Evolutionary conservation across 1,139 yeast species (phyloP).

Genomic region (Candida glucosophila): DNA sequence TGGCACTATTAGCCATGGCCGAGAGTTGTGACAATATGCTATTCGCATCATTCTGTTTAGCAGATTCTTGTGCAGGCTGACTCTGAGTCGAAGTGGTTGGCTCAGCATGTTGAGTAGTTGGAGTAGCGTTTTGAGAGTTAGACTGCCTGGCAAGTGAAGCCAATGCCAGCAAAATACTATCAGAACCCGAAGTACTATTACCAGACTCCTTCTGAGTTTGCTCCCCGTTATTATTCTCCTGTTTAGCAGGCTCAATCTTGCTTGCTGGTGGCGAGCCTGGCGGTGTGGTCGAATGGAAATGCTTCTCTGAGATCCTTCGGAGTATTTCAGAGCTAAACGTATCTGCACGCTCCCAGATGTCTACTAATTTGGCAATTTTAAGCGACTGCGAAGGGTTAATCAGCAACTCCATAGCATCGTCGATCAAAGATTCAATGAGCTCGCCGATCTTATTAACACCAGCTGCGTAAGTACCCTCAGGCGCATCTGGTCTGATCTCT

Average conservation of each 20-base stretch:
- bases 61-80: constrained; percentile 12
- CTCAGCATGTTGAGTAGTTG: constrained; percentile 14
- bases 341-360: constrained; percentile 85
- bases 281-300: constrained; percentile 52
- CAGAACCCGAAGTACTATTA: constrained; percentile 8
- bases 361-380: constrained; percentile 75
- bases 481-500: constrained; percentile 36
- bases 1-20: constrained; percentile 21
- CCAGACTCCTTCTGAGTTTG: constrained; percentile 4
- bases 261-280: constrained; percentile 42
- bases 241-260: constrained; percentile 18
- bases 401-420: constrained; percentile 50
- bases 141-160: constrained; percentile 43
- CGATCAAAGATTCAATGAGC: constrained; percentile 49
- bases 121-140: constrained; percentile 17
- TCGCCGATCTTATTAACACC: constrained; percentile 58
- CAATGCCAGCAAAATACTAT: constrained; percentile 58
- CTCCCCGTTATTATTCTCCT: constrained; percentile 8
- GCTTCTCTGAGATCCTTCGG: constrained; percentile 48
- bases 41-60: constrained; percentile 19
- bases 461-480: constrained; percentile 68
- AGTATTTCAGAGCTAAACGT: constrained; percentile 60
- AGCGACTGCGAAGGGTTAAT: constrained; percentile 47
- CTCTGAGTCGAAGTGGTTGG: constrained; percentile 11
- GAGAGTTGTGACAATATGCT: constrained; percentile 38